phyloP scores from a whole-genome alignment of 257 asterid species.

The Vinca minor region DNA sequence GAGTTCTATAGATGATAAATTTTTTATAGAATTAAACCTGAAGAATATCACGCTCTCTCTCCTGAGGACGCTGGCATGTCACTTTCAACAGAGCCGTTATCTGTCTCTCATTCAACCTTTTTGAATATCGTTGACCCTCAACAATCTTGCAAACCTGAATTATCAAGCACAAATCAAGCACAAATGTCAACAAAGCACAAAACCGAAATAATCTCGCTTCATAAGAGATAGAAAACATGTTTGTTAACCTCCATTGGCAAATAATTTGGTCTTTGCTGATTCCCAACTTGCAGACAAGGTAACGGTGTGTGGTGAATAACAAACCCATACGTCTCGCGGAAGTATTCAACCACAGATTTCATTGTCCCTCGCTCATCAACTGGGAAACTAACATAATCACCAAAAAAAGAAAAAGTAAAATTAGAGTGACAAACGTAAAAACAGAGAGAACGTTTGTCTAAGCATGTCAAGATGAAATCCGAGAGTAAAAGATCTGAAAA shows the following conservation, averaged over 20 bases:
- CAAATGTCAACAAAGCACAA: background rate
- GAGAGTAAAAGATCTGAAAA: background rate
- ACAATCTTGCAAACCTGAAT: conserved; percentile 88
- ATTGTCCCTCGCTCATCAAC: conserved; percentile 81
- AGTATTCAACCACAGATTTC: conserved; percentile 81
- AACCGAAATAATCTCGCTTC: background rate
- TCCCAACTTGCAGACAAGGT: conserved; percentile 97
- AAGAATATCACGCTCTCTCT: conserved; percentile 67
- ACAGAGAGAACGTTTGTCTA: conserved; percentile 9
- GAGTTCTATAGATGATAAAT: background rate
- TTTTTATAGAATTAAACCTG: conserved; percentile 27
- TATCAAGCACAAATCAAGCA: background rate
- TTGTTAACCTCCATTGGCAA: conserved; percentile 85
- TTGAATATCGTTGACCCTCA: conserved; percentile 88
- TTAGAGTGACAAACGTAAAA: background rate
- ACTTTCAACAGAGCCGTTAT: conserved; percentile 84
- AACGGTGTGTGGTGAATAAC: conserved; percentile 65
- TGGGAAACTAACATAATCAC: conserved; percentile 52
- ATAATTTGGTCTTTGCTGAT: conserved; percentile 74
- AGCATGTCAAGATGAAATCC: background rate
- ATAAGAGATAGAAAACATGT: background rate
- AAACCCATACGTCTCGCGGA: conserved; percentile 71
- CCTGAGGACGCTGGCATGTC: conserved; percentile 93
- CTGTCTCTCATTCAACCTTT: conserved; percentile 86
- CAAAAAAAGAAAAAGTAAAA: background rate